phyloP scores from a whole-genome alignment of 306 rosid genomes.

The Potentilla sterilis region DNA sequence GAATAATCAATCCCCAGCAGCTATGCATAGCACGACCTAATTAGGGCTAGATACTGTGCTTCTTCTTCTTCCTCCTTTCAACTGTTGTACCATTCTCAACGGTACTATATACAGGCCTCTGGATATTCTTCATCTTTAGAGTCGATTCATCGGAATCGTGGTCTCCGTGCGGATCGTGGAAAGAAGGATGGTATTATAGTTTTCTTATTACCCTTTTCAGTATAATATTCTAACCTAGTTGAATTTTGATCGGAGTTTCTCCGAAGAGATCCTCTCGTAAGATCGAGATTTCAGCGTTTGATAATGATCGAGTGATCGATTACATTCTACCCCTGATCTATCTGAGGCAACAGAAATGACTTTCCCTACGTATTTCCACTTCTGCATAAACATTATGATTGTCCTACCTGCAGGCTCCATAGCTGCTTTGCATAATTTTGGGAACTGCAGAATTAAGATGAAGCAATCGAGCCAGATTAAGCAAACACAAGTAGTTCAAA shows the following conservation, averaged over 20 bases:
- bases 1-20: background rate
- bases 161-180: background rate
- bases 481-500: conserved; percentile 5
- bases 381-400: background rate
- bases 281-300: background rate
- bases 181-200: background rate
- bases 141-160: background rate
- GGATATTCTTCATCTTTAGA: background rate
- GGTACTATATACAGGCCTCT: background rate
- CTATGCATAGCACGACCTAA: background rate
- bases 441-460: background rate
- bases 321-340: conserved; percentile 1
- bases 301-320: background rate
- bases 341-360: background rate
- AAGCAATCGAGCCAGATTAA: background rate
- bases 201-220: background rate
- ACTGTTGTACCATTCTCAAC: background rate
- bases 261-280: background rate
- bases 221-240: background rate
- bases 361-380: background rate
- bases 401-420: background rate
- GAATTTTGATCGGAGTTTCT: background rate
- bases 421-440: background rate
- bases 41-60: background rate
- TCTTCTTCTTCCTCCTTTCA: conserved; percentile 1